These are phyloP conservation scores for Vitis hybrid DNA, from an alignment of 177 flowering plant genomes.

Conservation along the genomic window DNA sequence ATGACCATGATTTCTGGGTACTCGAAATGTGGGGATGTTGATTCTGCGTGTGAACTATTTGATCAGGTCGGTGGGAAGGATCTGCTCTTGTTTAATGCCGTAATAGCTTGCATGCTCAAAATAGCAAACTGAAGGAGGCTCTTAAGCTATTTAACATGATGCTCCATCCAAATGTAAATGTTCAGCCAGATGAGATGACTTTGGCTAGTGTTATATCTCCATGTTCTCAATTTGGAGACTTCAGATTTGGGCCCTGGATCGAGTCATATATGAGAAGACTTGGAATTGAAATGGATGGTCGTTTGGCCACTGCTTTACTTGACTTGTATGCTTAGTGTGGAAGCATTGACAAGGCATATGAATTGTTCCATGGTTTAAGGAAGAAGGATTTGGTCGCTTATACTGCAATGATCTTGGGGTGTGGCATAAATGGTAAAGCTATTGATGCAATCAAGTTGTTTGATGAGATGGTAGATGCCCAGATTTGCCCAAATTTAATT, in stretches of 20 bases:
- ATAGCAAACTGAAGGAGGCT: slow-evolving; percentile 55
- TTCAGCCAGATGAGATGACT: slow-evolving; percentile 52
- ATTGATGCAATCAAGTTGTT: slow-evolving; percentile 48
- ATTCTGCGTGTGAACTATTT: slow-evolving; percentile 46
- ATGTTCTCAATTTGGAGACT: slow-evolving; percentile 59
- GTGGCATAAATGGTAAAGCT: slow-evolving; percentile 59
- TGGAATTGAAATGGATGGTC: slow-evolving; percentile 56
- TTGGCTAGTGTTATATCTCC: slow-evolving; percentile 53
- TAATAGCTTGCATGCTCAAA: slow-evolving; percentile 69
- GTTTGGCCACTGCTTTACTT: slow-evolving; percentile 52
- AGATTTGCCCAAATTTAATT: slow-evolving; percentile 43
- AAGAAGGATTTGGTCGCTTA: slow-evolving; percentile 54
- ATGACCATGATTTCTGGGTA: slow-evolving; percentile 66
- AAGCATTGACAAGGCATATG: slow-evolving; percentile 49
- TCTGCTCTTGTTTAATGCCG: slow-evolving; percentile 50
- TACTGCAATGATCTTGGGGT: slow-evolving; percentile 65
- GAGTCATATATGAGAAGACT: slow-evolving; percentile 34
- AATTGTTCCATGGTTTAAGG: slow-evolving; percentile 36
- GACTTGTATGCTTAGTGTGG: slow-evolving; percentile 69
- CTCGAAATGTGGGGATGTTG: slow-evolving; percentile 49
- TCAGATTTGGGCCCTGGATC: slow-evolving; percentile 40
- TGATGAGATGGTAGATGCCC: slow-evolving; percentile 53
- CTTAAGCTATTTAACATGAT: slow-evolving; percentile 50
- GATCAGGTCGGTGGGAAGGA: slow-evolving; percentile 37
- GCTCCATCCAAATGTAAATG: slow-evolving; percentile 22